A percentile compares a stretch with the other conserved stretches of the same genome.
Evolutionary conservation across 805 yeast genomes (phyloP).

Genomic region (Candida tammaniensis): DNA sequence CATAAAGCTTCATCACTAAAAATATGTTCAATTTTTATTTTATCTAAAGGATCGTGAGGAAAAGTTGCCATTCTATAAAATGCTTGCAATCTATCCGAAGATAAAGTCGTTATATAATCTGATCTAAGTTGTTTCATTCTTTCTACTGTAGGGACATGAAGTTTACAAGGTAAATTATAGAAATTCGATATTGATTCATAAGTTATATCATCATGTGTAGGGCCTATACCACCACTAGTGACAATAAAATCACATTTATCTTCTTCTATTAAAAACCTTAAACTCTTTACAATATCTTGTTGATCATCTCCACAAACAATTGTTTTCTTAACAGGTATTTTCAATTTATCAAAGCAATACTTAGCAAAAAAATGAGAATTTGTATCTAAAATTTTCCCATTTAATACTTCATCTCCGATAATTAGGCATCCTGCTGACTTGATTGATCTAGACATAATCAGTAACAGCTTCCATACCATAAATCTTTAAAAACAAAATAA

Average conservation of each 20-base stretch:
- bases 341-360: slow-evolving; percentile 58
- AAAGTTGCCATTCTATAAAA: slow-evolving; percentile 78
- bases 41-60: slow-evolving; percentile 39
- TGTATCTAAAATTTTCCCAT: slow-evolving; percentile 79
- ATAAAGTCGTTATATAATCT: slow-evolving; percentile 27
- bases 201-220: slow-evolving; percentile 89
- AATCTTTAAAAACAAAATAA: too few relatives aligned
- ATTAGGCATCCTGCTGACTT: slow-evolving; percentile 50
- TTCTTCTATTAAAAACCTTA: slow-evolving; percentile 41
- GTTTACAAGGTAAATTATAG: slow-evolving; percentile 45
- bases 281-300: slow-evolving; percentile 55
- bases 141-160: slow-evolving; percentile 57
- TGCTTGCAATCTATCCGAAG: slow-evolving; percentile 50
- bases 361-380: slow-evolving; percentile 73
- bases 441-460: slow-evolving; percentile 1
- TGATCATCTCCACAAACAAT: slow-evolving; percentile 77
- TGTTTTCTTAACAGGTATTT: slow-evolving; percentile 64
- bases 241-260: slow-evolving; percentile 62
- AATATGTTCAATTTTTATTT: slow-evolving; percentile 37
- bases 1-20: slow-evolving; percentile 53
- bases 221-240: slow-evolving; percentile 77
- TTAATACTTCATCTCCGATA: slow-evolving; percentile 86
- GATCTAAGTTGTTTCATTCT: slow-evolving; percentile 55
- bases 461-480: not conserved
- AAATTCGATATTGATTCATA: slow-evolving; percentile 72